Evolutionary conservation across 1,284 basidiomycete genomes (phyloP).

Genomic region (Chalciporus sp.): DNA sequence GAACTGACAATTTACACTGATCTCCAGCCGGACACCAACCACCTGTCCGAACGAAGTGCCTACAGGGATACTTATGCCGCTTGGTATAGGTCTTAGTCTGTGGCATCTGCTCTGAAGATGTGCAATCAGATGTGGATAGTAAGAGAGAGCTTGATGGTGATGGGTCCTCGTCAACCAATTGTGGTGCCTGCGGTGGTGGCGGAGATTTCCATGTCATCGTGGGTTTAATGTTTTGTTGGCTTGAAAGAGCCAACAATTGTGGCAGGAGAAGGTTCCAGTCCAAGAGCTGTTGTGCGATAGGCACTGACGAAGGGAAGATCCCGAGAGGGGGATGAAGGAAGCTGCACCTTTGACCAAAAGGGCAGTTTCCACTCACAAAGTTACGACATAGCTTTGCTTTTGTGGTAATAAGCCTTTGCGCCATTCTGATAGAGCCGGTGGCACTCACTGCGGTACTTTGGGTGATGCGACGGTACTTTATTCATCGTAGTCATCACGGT

Average conservation of each 20-base stretch:
- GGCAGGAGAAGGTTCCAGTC: conserved; percentile 21
- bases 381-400: conserved; percentile 36
- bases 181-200: conserved; percentile 7
- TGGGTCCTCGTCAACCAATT: conserved; percentile 18
- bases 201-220: conserved; percentile 1
- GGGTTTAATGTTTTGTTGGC: conserved; percentile 4
- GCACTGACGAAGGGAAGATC: conserved; percentile 7
- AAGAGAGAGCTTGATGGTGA: conserved; percentile 18
- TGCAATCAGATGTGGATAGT: conserved; percentile 26
- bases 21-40: conserved; percentile 48
- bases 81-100: conserved; percentile 11
- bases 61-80: conserved; percentile 43
- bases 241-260: conserved; percentile 19
- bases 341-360: conserved; percentile 31
- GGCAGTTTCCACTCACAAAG: conserved; percentile 28
- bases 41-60: conserved; percentile 43
- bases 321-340: conserved; percentile 32
- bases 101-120: conserved; percentile 13
- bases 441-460: conserved; percentile 37
- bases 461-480: conserved; percentile 16
- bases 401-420: conserved; percentile 1
- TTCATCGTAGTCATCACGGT: conserved; percentile 8
- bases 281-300: conserved; percentile 15
- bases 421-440: background rate
- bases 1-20: conserved; percentile 48